Evolutionary conservation across 768 basidiomycete genomes (phyloP).

Genomic region (Xanthoconium stramineum): DNA sequence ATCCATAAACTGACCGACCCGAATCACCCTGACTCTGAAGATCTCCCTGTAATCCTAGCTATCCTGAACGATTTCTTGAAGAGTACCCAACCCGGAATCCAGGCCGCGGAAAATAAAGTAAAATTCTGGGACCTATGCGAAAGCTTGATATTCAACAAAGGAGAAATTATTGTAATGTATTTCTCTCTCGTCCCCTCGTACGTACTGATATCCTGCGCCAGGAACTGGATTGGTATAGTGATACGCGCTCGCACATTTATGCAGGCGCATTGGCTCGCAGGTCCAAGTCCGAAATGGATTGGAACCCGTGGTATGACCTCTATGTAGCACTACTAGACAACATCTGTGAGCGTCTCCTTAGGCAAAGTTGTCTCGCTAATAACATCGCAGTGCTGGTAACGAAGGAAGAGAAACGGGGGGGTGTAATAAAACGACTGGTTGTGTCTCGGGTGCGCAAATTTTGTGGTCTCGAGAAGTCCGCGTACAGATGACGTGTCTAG

Average conservation of each 20-base stretch:
- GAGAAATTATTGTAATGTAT: slow-evolving; percentile 74
- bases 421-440: slow-evolving; percentile 47
- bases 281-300: slow-evolving; percentile 59
- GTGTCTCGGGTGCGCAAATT: slow-evolving; percentile 57
- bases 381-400: slow-evolving; percentile 56
- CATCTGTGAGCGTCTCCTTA: slow-evolving; percentile 50
- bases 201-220: slow-evolving; percentile 28
- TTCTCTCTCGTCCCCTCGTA: background rate
- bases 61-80: slow-evolving; percentile 73
- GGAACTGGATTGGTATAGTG: slow-evolving; percentile 82
- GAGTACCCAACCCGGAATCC: slow-evolving; percentile 87
- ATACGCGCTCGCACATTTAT: slow-evolving; percentile 69
- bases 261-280: slow-evolving; percentile 61
- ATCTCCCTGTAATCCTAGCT: slow-evolving; percentile 65
- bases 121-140: slow-evolving; percentile 83
- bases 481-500: slow-evolving; percentile 36
- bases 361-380: background rate
- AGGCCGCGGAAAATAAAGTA: slow-evolving; percentile 86
- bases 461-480: background rate
- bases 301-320: slow-evolving; percentile 70
- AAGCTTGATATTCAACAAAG: slow-evolving; percentile 67
- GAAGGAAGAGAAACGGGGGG: slow-evolving; percentile 56
- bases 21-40: slow-evolving; percentile 78
- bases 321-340: slow-evolving; percentile 71
- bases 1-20: slow-evolving; percentile 63